These are phyloP conservation scores for Dothistroma septosporum DNA, from an alignment of 2,329 filamentous ascomycete species.

Conservation along the genomic window DNA sequence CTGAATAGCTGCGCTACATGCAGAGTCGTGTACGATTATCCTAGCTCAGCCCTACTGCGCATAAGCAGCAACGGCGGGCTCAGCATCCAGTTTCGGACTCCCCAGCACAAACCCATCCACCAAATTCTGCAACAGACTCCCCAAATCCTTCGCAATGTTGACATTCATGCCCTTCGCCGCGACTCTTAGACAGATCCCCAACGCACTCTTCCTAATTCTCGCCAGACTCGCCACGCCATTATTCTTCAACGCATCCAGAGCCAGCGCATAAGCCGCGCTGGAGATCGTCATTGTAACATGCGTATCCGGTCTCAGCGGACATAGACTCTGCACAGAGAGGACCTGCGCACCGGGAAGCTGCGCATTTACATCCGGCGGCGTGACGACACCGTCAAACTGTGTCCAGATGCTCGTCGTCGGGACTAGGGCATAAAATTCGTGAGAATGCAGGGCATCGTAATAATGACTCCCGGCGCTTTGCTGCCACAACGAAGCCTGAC, in stretches of 20 bases:
- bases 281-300: slow-evolving; percentile 30
- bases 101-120: slow-evolving; percentile 18
- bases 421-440: slow-evolving; percentile 25
- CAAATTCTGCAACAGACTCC: slow-evolving; percentile 17
- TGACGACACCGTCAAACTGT: slow-evolving; percentile 29
- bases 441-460: slow-evolving; percentile 26
- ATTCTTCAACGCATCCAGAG: slow-evolving; percentile 29
- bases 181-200: slow-evolving; percentile 20
- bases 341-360: slow-evolving; percentile 27
- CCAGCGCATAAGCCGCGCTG: slow-evolving; percentile 28
- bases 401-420: slow-evolving; percentile 31
- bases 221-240: slow-evolving; percentile 24
- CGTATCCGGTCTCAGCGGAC: slow-evolving; percentile 21
- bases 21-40: background rate
- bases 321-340: slow-evolving; percentile 26
- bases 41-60: background rate
- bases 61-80: slow-evolving; percentile 7
- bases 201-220: slow-evolving; percentile 13
- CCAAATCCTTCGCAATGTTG: slow-evolving; percentile 15
- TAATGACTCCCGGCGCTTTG: slow-evolving; percentile 30
- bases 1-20: background rate
- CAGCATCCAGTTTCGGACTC: background rate
- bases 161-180: slow-evolving; percentile 25
- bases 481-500: slow-evolving; percentile 31
- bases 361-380: slow-evolving; percentile 27